Conservation (phyloP, 1,284 basidiomycete genomes). For the Apiotrichum akiyoshidainum region DNA sequence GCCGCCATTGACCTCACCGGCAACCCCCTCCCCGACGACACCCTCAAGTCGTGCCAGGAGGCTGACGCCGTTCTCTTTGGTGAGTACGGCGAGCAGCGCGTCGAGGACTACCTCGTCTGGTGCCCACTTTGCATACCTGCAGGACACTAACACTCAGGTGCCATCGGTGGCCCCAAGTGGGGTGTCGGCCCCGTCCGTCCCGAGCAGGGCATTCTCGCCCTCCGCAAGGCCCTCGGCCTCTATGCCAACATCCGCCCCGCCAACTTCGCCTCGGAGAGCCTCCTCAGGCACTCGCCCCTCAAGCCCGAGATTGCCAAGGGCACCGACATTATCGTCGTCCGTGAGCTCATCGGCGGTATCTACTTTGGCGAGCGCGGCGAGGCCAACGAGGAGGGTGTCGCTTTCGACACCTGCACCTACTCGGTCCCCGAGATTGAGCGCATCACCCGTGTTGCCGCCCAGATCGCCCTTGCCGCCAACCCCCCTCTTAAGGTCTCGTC, state of each 20-base stretch:
- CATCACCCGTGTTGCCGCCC: conserved; percentile 92
- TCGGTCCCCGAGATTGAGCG: conserved; percentile 86
- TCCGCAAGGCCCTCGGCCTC: conserved; percentile 89
- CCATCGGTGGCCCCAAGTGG: conserved; percentile 72
- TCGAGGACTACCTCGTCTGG: too few relatives aligned
- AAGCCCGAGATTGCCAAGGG: conserved; percentile 81
- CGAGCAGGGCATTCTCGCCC: conserved; percentile 86
- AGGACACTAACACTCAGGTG: conserved; percentile 5
- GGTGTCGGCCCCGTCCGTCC: conserved; percentile 89
- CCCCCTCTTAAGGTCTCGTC: conserved; percentile 89
- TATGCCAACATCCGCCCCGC: conserved; percentile 97
- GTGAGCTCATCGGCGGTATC: conserved; percentile 71
- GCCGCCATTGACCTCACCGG: conserved; percentile 85
- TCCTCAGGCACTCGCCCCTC: conserved; percentile 82
- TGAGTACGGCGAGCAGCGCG: conserved; percentile 50
- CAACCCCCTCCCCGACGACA: conserved; percentile 78
- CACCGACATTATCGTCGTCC: conserved; percentile 87
- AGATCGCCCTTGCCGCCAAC: conserved; percentile 77
- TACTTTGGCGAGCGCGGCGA: conserved; percentile 96
- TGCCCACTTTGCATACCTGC: too few relatives aligned
- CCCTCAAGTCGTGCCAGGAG: conserved; percentile 78
- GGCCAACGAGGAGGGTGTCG: conserved; percentile 63
- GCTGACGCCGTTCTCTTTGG: conserved; percentile 92
- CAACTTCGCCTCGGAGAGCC: conserved; percentile 77
- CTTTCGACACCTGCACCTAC: conserved; percentile 81